These are phyloP conservation scores for Aspergillus caelatus DNA, from an alignment of 2,329 filamentous ascomycete species.

Conservation along the genomic window DNA sequence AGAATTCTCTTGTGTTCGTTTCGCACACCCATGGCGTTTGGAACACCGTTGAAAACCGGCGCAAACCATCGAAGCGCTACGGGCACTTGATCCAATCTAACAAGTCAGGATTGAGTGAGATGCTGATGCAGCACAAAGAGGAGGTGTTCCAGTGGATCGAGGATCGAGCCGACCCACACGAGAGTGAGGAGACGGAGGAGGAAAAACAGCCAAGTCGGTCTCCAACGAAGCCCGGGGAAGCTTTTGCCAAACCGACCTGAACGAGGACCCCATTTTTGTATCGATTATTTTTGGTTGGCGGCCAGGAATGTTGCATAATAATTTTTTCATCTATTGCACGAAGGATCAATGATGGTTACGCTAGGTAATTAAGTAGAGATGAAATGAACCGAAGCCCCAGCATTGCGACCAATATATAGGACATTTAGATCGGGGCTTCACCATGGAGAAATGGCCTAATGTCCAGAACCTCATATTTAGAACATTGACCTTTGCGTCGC, in stretches of 20 bases:
- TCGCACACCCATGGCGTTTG: conserved; percentile 75
- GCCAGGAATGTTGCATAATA: not conserved
- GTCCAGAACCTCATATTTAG: too few relatives aligned
- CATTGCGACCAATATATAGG: not conserved
- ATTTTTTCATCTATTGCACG: not conserved
- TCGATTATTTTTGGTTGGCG: conserved; percentile 7
- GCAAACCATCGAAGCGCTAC: conserved; percentile 60
- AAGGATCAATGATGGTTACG: not conserved
- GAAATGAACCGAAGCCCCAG: not conserved
- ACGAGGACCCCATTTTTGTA: not conserved
- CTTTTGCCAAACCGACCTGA: conserved; percentile 8
- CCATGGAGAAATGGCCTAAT: too few relatives aligned
- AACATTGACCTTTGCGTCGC: too few relatives aligned
- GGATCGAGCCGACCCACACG: conserved; percentile 34
- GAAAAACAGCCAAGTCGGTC: conserved; percentile 23
- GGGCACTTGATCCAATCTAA: conserved; percentile 55
- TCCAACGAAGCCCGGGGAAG: conserved; percentile 13
- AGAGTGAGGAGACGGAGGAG: conserved; percentile 31
- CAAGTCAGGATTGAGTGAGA: conserved; percentile 54
- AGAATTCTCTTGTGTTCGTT: conserved; percentile 78
- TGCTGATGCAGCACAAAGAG: conserved; percentile 57
- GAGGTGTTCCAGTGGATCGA: conserved; percentile 53
- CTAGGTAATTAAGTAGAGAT: not conserved
- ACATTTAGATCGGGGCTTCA: not conserved
- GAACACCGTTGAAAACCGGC: conserved; percentile 62